Percentiles rank a stretch among this genome's conserved stretches.
phyloP scores from a whole-genome alignment of 176 grass and related monocot species.

The Avena sativa region DNA sequence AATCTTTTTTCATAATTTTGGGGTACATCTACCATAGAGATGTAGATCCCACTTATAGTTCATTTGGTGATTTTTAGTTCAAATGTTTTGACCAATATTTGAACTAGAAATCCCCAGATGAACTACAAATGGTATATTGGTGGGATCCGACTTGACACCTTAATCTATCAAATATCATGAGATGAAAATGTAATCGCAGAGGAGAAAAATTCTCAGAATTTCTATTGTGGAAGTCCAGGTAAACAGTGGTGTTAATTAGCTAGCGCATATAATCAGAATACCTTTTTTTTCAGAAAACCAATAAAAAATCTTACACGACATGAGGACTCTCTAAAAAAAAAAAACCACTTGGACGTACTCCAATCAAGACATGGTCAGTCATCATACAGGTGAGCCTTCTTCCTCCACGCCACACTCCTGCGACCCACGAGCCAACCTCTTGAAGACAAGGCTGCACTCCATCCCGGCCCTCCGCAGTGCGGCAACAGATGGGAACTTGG shows the following conservation, averaged over 20 bases:
- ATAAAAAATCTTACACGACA: not conserved
- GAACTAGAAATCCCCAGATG: no score
- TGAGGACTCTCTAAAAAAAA: not conserved
- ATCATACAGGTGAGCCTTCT: not conserved
- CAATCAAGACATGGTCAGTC: not conserved
- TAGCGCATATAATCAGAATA: not conserved
- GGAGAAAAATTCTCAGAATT: not conserved
- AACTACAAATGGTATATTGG: no score
- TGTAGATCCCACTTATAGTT: no score
- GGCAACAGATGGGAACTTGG: slow-evolving; percentile 11
- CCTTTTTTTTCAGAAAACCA: not conserved
- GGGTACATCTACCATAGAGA: not conserved
- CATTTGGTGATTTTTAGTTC: no score
- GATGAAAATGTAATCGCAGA: not conserved
- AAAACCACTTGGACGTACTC: not conserved
- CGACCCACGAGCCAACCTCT: not conserved
- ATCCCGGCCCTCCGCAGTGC: not conserved
- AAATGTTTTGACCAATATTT: no score
- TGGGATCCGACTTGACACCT: no score
- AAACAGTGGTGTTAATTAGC: slow-evolving; percentile 13
- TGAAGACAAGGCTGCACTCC: slow-evolving; percentile 12
- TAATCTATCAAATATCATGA: not conserved
- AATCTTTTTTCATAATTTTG: not conserved
- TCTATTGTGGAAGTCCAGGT: not conserved
- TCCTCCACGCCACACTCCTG: not conserved